These are phyloP conservation scores for Plicaturopsis crispa DNA, from an alignment of 768 basidiomycete species.

Conservation along the genomic window DNA sequence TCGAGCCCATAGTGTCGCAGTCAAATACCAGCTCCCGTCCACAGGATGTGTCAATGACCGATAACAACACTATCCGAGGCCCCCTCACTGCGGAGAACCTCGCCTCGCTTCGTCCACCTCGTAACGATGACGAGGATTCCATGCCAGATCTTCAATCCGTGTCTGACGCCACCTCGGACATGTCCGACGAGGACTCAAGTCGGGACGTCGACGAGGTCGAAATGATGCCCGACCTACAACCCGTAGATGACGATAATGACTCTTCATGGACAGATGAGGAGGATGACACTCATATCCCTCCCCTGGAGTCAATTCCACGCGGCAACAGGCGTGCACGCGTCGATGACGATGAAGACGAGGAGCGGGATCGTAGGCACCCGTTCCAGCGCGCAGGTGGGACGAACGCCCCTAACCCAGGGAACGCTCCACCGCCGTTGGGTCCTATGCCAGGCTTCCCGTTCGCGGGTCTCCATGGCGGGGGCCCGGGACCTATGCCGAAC, in stretches of 20 bases:
- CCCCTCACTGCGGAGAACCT: neutral
- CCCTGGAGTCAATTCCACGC: constrained; percentile 19
- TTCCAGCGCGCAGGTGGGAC: constrained; percentile 47
- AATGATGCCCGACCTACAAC: constrained; percentile 15
- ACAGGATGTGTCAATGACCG: too few relatives aligned
- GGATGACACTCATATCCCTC: constrained; percentile 21
- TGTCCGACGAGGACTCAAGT: constrained; percentile 25
- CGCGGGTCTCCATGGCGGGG: constrained; percentile 6
- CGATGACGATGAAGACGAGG: constrained; percentile 55
- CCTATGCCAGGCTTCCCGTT: constrained; percentile 4
- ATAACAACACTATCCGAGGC: too few relatives aligned
- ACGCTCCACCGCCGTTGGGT: constrained; percentile 3
- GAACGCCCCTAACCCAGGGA: constrained; percentile 6
- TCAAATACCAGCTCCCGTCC: too few relatives aligned
- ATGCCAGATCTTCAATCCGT: constrained; percentile 35
- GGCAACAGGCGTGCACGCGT: constrained; percentile 46
- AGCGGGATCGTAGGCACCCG: constrained; percentile 57
- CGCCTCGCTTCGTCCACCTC: constrained; percentile 1
- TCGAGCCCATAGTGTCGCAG: neutral
- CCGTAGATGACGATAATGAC: constrained; percentile 23
- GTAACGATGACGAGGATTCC: constrained; percentile 25
- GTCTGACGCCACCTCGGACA: too few relatives aligned
- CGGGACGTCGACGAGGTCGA: constrained; percentile 22
- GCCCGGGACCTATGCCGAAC: constrained; percentile 7
- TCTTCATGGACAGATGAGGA: constrained; percentile 18